Percentiles rank a stretch among this genome's conserved stretches.
phyloP scores from a whole-genome alignment of 805 yeast species.

The Hermanozyma aechmeae region DNA sequence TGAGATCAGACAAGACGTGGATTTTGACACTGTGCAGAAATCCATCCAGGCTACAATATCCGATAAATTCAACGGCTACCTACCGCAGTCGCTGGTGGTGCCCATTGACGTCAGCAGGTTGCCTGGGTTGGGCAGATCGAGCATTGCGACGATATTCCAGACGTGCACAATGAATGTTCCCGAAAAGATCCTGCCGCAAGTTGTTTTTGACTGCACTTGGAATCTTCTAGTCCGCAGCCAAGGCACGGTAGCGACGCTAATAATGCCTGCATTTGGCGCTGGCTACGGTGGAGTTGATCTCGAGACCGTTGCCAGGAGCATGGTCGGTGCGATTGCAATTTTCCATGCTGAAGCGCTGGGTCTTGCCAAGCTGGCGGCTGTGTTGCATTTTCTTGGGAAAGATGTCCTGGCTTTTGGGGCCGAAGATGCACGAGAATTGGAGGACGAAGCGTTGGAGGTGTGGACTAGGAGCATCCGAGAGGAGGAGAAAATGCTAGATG shows the following conservation, averaged over 20 bases:
- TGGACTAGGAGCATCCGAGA: no score
- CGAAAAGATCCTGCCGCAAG: slow-evolving; percentile 4
- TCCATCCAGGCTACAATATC: no score
- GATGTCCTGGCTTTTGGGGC: slow-evolving; percentile 10
- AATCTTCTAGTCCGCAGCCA: slow-evolving; percentile 6
- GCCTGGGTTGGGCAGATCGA: no score
- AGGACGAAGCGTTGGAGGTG: no score
- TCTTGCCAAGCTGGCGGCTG: slow-evolving; percentile 10
- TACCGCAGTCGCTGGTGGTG: no score
- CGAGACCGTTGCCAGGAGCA: slow-evolving; percentile 9
- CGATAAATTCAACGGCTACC: slow-evolving; percentile 10
- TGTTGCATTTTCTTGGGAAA: slow-evolving; percentile 11
- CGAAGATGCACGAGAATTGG: no score
- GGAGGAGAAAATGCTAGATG: no score
- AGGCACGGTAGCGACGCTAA: slow-evolving; percentile 5
- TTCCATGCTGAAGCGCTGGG: slow-evolving; percentile 7
- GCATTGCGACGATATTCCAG: no score
- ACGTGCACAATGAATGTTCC: slow-evolving; percentile 23
- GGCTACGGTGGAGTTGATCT: slow-evolving; percentile 15
- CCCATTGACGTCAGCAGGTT: no score
- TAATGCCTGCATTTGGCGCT: slow-evolving; percentile 20
- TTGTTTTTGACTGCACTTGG: slow-evolving; percentile 15
- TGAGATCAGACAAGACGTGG: no score
- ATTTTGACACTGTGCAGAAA: no score
- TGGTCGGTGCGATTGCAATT: slow-evolving; percentile 13